Evolutionary conservation across 345 rosid species (phyloP), one percentile per base, ranked within the genome.

Genomic region (Eucalyptus polyanthemos): DNA sequence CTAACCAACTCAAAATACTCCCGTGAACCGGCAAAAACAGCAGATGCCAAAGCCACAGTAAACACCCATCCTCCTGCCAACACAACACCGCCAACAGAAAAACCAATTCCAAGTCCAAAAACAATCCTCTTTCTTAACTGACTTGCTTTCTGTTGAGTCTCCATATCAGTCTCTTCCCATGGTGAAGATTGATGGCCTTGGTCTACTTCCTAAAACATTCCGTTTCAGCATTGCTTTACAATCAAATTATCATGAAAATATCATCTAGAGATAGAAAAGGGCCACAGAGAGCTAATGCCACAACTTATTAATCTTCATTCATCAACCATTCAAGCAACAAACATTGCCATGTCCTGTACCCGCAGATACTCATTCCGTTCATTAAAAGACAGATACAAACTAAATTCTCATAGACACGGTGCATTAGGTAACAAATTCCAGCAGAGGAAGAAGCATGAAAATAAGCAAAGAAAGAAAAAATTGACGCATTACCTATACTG

Each of bases 11-110:
- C 97, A 90, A 97, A 97, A 92, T 97, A 97, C 90, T 97, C 98
- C 0, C 96, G 95, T 27, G 99, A 92, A 85, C 96, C 98, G 14
- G 94, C 92, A 50, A 97, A 97, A 56, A 97, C 98, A 89, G 94
- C 94, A 86, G 93, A 94, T 3, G 97, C 94, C 89, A 97, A 45
- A 40, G 93, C 95, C 88, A 92, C 67, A 0, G 99, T 94, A 89
- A 97, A 97, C 89, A 92, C 92, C 99, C 99, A 97, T 88, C 97
- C 97, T 86, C 99, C 99, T 80, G 97, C 97, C 92, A 97, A 91
- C 67, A 97, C 95, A 89, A 96, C 92, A 86, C 94, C 97, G 80
- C 98, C 99, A 44, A 88, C 95, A 37, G 95, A 92, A 87, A 97
- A 86, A 29, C 98, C 99, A 92, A 97, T 96, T 11, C 92, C 99